Conservation (phyloP, 1,284 basidiomycete genomes). For the Puccinia hordei region DNA sequence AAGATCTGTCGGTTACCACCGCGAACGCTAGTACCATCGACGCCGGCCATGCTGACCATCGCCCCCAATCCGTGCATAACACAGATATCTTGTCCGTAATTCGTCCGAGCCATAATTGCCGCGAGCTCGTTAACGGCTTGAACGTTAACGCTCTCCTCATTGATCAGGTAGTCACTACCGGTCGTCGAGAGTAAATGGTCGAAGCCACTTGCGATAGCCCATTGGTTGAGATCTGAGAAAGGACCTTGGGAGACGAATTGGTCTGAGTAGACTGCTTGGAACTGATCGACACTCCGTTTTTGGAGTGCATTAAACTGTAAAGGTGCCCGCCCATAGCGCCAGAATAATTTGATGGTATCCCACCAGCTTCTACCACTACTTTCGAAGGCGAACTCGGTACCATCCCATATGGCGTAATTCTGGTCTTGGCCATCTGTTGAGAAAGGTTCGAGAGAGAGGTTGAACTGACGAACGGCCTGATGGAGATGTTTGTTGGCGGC, state of each 20-base stretch:
- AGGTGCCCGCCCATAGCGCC: constrained; percentile 77
- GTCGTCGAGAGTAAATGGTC: constrained; percentile 64
- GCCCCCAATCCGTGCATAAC: constrained; percentile 80
- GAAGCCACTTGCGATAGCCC: constrained; percentile 67
- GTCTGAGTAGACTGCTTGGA: constrained; percentile 52
- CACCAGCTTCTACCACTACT: constrained; percentile 68
- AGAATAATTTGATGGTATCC: constrained; percentile 71
- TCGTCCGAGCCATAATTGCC: constrained; percentile 80
- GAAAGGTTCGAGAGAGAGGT: constrained; percentile 64
- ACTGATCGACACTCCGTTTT: constrained; percentile 29
- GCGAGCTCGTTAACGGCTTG: constrained; percentile 75
- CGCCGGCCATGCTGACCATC: constrained; percentile 72
- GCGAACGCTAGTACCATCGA: constrained; percentile 69
- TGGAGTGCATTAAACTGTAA: constrained; percentile 60
- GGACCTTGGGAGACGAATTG: constrained; percentile 63
- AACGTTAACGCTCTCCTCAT: constrained; percentile 65
- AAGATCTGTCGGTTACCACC: constrained; percentile 88
- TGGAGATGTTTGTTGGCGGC: constrained; percentile 60
- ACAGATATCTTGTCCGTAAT: constrained; percentile 78
- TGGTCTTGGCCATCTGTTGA: constrained; percentile 58
- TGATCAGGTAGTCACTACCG: constrained; percentile 67
- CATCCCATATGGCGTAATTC: constrained; percentile 76
- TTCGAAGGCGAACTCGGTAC: constrained; percentile 69
- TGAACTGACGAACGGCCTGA: constrained; percentile 73
- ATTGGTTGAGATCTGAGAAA: constrained; percentile 68